phyloP scores from a whole-genome alignment of 192 early-diverging fungal species.

The Coemansia sp. region DNA sequence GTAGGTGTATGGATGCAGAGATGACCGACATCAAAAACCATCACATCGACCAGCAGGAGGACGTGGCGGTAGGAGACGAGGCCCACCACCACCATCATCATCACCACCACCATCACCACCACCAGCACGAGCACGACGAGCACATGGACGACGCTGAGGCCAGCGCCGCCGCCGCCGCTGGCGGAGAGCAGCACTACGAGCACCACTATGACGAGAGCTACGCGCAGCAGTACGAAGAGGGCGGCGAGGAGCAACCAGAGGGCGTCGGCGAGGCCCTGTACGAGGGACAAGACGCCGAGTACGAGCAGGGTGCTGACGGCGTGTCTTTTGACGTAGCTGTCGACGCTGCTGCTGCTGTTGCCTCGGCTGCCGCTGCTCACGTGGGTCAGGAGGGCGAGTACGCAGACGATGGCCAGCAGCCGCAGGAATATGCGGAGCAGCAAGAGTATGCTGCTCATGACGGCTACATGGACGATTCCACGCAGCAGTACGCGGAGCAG shows the following conservation, averaged over 20 bases:
- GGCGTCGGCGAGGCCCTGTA: slow-evolving; percentile 24
- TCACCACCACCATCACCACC: slow-evolving; percentile 7
- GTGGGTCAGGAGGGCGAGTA: slow-evolving; percentile 9
- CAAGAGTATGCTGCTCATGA: slow-evolving; percentile 27
- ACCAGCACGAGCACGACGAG: slow-evolving; percentile 19
- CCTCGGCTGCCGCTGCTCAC: slow-evolving; percentile 15
- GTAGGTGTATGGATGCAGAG: slow-evolving; percentile 32
- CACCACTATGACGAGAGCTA: slow-evolving; percentile 34
- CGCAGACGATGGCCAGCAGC: slow-evolving; percentile 9
- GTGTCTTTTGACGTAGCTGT: slow-evolving; percentile 22
- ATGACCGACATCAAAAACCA: slow-evolving; percentile 33
- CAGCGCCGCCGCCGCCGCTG: not conserved
- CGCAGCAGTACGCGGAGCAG: slow-evolving; percentile 28
- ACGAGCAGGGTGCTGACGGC: slow-evolving; percentile 24
- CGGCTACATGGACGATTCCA: slow-evolving; percentile 30
- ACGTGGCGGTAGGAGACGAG: slow-evolving; percentile 1
- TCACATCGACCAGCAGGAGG: slow-evolving; percentile 15
- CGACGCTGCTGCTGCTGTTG: slow-evolving; percentile 28
- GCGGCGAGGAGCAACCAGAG: slow-evolving; percentile 22
- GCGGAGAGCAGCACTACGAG: slow-evolving; percentile 23
- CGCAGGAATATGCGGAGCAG: slow-evolving; percentile 36
- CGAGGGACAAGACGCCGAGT: slow-evolving; percentile 39
- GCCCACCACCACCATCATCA: not conserved
- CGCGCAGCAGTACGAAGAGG: slow-evolving; percentile 32
- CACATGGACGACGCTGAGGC: slow-evolving; percentile 19